Evolutionary conservation across 2,329 filamentous ascomycete species (phyloP), one percentile per base, ranked within the genome.

Genomic region (Alternaria incomplexa): DNA sequence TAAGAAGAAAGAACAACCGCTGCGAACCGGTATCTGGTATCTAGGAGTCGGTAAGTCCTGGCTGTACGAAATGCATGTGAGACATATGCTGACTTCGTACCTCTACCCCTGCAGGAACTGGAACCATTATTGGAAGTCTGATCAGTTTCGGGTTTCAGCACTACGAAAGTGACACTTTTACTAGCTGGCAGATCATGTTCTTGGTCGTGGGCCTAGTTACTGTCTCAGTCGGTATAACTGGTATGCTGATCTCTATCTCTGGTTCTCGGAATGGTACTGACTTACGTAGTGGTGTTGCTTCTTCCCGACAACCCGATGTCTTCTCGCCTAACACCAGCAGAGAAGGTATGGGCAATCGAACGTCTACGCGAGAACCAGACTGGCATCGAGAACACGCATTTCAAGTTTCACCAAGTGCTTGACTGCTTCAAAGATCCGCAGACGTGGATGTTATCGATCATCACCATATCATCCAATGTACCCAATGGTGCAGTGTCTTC

Each of bases 171-270:
- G 88, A 88, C 66, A 79, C 82, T 1, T 81, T 91, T 20, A 81
- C 85, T 0, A 86, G 85, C 0, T 91, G 89, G 88, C 87, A 86
- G 69, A 90, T 88, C 68, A 88, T 90, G 68, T 91, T 91, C 72
- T 78, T 91, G 17, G 85, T 91, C n/a, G 87, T 82, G 15, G 80
- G 81, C 3, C 53, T 73, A 1, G 58, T 79, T n/a, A 81, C 79
- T 5, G 65, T 75, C 5, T 51, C 70, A 4, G 62, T 70, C 20
- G 81, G 80, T 0, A 67, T 82, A 3, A 50, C 58, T 10, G 66
- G 66, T 67, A 46, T 48, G 28, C 13, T 5, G 7, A 25, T 20
- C 11, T 8, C n/a, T 8, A 12, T 25, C 1, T 6, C 28, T 15
- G n/a, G 3, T 1, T n/a, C 1, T 17, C 10, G 8, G 6, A 15